These are phyloP conservation scores for Cladosporium sp. DNA, from an alignment of 2,329 filamentous ascomycete genomes.

Conservation along the genomic window DNA sequence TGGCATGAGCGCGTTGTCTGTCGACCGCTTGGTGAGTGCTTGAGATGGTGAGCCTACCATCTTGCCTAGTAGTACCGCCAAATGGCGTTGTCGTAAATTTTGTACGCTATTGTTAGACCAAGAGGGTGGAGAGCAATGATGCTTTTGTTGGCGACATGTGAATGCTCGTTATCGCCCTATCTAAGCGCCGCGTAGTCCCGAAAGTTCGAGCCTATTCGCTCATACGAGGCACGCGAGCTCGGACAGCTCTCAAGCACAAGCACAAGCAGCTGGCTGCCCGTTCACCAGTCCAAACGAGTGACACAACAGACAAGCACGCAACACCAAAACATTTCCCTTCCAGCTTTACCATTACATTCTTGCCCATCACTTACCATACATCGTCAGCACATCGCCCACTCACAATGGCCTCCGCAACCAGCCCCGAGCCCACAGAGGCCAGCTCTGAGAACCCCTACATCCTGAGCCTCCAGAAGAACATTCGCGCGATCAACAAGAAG, in stretches of 20 bases:
- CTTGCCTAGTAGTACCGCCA: not conserved
- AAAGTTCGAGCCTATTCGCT: not conserved
- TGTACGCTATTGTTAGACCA: not conserved
- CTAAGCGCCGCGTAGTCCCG: not conserved
- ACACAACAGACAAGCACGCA: not conserved
- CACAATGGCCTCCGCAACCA: conserved; percentile 16
- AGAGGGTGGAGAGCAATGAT: not conserved
- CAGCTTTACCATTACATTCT: not conserved
- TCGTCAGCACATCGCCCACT: not conserved
- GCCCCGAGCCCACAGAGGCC: conserved; percentile 52
- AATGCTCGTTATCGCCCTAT: conserved; percentile 2
- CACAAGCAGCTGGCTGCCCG: not conserved
- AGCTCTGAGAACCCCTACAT: conserved; percentile 73
- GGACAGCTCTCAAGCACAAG: not conserved
- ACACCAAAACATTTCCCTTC: not conserved
- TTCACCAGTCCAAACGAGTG: not conserved
- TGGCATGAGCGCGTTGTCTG: conserved; percentile 75
- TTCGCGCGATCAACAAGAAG: conserved; percentile 93
- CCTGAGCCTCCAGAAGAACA: conserved; percentile 88
- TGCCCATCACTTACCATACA: not conserved
- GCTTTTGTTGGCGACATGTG: not conserved
- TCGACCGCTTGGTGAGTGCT: conserved; percentile 66
- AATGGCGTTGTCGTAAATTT: not conserved
- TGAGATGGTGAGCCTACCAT: conserved; percentile 38
- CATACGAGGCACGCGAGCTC: not conserved